phyloP scores from a whole-genome alignment of 495 filamentous ascomycete species.

The Penicillium arizonense region DNA sequence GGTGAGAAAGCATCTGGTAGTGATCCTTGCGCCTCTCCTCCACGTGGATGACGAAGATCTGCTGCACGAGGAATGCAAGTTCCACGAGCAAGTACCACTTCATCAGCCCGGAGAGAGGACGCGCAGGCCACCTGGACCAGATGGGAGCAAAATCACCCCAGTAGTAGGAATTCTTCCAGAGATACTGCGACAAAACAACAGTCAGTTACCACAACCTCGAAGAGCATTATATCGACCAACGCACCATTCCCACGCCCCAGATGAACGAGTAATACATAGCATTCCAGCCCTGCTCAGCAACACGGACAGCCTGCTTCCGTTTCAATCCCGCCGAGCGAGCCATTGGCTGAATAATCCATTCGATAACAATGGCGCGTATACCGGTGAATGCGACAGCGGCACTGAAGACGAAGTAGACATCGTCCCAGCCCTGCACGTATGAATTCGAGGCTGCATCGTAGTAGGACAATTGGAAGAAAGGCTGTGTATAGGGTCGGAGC shows the following conservation, averaged over 20 bases:
- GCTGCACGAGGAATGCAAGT: slow-evolving; percentile 90
- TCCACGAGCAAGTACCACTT: slow-evolving; percentile 94
- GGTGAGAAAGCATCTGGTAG: slow-evolving; percentile 93
- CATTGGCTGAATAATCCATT: slow-evolving; percentile 78
- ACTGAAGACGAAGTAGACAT: slow-evolving; percentile 74
- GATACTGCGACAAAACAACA: slow-evolving; percentile 54
- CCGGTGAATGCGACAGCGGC: slow-evolving; percentile 84
- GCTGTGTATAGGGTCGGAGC: slow-evolving; percentile 71
- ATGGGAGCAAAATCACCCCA: slow-evolving; percentile 75
- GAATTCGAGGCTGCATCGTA: slow-evolving; percentile 61
- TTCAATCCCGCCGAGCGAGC: slow-evolving; percentile 67
- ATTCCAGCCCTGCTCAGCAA: slow-evolving; percentile 94
- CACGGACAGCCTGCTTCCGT: slow-evolving; percentile 70
- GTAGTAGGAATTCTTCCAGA: slow-evolving; percentile 74
- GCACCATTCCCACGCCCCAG: slow-evolving; percentile 82
- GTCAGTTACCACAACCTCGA: slow-evolving; percentile 1
- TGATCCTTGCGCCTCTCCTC: slow-evolving; percentile 93
- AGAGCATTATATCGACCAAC: slow-evolving; percentile 29
- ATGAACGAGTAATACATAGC: slow-evolving; percentile 74
- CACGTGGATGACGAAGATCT: slow-evolving; percentile 90
- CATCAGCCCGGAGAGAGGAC: slow-evolving; percentile 66
- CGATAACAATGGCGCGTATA: slow-evolving; percentile 79
- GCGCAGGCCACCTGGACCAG: slow-evolving; percentile 80
- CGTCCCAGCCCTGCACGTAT: slow-evolving; percentile 75
- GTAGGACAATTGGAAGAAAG: slow-evolving; percentile 86